These are phyloP conservation scores for Umbelopsis sp. DNA, from an alignment of 192 early-diverging fungal species.

Conservation along the genomic window DNA sequence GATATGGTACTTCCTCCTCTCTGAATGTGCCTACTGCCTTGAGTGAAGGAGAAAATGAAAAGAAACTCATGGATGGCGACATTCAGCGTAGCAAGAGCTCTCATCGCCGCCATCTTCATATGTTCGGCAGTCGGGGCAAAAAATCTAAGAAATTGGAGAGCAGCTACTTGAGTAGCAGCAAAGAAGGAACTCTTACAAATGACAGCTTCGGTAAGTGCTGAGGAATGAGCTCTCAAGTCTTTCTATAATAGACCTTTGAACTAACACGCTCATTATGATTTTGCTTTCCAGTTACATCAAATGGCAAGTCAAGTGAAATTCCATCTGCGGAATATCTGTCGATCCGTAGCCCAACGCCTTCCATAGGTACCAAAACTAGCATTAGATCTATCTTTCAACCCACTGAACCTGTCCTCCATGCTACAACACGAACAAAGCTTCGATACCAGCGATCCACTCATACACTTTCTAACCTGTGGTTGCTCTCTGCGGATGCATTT, in stretches of 20 bases:
- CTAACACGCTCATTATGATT: no score
- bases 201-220: not conserved
- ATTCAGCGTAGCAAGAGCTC: conserved; percentile 6
- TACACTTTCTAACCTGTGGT: conserved; percentile 54
- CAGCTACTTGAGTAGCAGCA: not conserved
- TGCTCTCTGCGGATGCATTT: conserved; percentile 54
- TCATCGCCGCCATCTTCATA: conserved; percentile 21
- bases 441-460: conserved; percentile 47
- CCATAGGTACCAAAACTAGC: conserved; percentile 29
- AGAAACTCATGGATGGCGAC: not conserved
- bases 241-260: no score
- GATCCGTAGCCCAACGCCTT: conserved; percentile 40
- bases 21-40: not conserved
- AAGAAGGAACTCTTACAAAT: not conserved
- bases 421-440: conserved; percentile 36
- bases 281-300: no score
- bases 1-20: conserved; percentile 4
- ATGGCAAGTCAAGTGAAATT: not conserved
- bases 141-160: not conserved
- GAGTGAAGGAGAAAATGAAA: conserved; percentile 12
- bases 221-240: not conserved
- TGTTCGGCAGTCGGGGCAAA: conserved; percentile 22
- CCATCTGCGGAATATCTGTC: conserved; percentile 13
- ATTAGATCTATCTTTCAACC: conserved; percentile 38
- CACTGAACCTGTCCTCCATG: conserved; percentile 23